Evolutionary conservation across 2,329 filamentous ascomycete species (phyloP).

Genomic region (Colletotrichum graminicola): DNA sequence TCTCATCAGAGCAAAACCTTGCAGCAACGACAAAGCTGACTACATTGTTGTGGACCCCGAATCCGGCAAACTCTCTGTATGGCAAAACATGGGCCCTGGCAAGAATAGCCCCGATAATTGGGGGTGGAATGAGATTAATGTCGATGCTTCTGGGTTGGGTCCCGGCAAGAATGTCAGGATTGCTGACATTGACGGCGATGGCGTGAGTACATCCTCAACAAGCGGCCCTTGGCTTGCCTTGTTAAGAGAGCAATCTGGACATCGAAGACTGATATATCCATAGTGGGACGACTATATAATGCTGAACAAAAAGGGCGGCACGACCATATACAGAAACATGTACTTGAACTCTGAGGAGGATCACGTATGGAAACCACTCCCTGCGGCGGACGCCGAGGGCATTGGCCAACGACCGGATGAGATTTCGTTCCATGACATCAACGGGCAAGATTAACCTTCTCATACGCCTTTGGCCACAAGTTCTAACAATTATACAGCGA

Average conservation of each 20-base stretch:
- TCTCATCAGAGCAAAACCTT: not conserved
- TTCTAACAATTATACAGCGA: slow-evolving; percentile 18
- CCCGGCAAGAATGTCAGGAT: slow-evolving; percentile 42
- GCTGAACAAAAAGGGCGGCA: slow-evolving; percentile 29
- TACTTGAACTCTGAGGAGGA: not conserved
- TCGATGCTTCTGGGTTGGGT: slow-evolving; percentile 33
- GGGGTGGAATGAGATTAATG: slow-evolving; percentile 34
- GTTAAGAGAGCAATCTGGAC: not conserved
- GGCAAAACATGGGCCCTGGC: slow-evolving; percentile 13
- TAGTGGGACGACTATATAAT: slow-evolving; percentile 42
- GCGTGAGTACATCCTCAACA: slow-evolving; percentile 1
- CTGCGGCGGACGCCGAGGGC: not conserved
- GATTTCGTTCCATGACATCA: not conserved
- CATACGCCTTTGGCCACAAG: not conserved
- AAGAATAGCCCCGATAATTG: not conserved
- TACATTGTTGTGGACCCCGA: slow-evolving; percentile 37
- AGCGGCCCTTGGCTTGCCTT: not conserved
- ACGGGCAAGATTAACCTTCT: not conserved
- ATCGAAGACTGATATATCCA: not conserved
- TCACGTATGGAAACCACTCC: not conserved
- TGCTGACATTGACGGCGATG: slow-evolving; percentile 46
- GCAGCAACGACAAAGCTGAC: slow-evolving; percentile 36
- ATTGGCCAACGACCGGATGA: not conserved
- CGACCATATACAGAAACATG: slow-evolving; percentile 40
- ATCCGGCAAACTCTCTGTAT: slow-evolving; percentile 31